phyloP scores from a whole-genome alignment of 2,329 filamentous ascomycete species.

The Hymenoscyphus infarciens region DNA sequence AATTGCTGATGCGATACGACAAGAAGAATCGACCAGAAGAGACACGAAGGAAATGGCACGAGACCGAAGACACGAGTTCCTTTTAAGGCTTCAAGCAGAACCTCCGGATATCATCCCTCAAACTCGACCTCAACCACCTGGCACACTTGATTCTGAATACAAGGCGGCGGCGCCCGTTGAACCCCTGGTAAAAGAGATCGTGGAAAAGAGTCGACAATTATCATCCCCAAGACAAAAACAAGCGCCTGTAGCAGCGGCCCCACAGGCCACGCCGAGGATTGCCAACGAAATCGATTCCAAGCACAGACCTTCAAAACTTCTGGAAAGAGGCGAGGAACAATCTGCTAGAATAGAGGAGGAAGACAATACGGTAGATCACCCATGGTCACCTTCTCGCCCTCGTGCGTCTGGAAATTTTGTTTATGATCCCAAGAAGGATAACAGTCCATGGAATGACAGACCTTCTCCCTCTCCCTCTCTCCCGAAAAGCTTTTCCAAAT shows the following conservation, averaged over 20 bases:
- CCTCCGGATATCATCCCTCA: background rate
- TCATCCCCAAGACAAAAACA: background rate
- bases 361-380: too few species aligned
- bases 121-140: background rate
- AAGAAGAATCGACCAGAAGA: slow-evolving; percentile 11
- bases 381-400: too few species aligned
- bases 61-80: slow-evolving; percentile 13
- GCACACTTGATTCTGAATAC: background rate
- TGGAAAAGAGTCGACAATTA: background rate
- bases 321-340: too few species aligned
- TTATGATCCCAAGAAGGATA: background rate
- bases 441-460: background rate
- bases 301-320: background rate
- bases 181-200: background rate
- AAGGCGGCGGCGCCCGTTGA: background rate
- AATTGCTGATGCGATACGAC: slow-evolving; percentile 1
- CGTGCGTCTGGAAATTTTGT: too few species aligned
- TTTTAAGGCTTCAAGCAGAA: background rate
- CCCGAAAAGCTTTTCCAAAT: background rate
- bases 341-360: too few species aligned
- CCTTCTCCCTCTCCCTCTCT: too few species aligned
- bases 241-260: background rate
- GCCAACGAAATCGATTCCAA: background rate
- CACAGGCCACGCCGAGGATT: background rate
- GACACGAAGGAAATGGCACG: slow-evolving; percentile 18